phyloP scores from a whole-genome alignment of 1,284 basidiomycete genomes.

The Fomitiporia mediterranea region DNA sequence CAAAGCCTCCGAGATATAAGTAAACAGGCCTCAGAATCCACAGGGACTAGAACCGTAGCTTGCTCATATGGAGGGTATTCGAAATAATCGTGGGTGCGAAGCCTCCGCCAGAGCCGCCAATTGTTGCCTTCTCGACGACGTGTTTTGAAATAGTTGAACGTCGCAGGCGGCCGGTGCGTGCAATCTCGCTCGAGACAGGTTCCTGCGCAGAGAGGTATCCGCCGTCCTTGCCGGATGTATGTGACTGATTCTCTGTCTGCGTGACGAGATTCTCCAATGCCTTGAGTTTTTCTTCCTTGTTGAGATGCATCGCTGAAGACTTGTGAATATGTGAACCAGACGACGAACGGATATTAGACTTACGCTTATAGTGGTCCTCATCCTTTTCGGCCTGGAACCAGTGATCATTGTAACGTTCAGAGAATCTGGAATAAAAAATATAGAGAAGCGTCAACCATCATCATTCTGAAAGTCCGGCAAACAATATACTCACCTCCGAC shows the following conservation, averaged over 20 bases:
- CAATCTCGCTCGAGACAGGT: constrained; percentile 18
- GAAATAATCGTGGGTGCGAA: constrained; percentile 17
- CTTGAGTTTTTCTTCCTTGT: constrained; percentile 20
- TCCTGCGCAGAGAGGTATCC: constrained; percentile 17
- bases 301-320: constrained; percentile 9
- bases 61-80: constrained; percentile 18
- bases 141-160: constrained; percentile 19
- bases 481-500: constrained; percentile 47
- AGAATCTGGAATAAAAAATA: constrained; percentile 36
- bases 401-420: constrained; percentile 47
- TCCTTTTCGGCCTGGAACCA: constrained; percentile 61
- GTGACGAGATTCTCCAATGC: constrained; percentile 15
- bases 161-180: constrained; percentile 15
- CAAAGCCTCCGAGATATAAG: no score
- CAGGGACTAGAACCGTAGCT: constrained; percentile 4
- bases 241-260: constrained; percentile 9
- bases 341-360: constrained; percentile 23
- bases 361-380: constrained; percentile 53
- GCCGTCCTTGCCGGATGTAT: constrained; percentile 1
- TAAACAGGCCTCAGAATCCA: no score
- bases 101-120: constrained; percentile 8
- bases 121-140: constrained; percentile 20
- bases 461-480: constrained; percentile 9
- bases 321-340: neutral
- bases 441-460: constrained; percentile 4